Percentiles rank a stretch among this genome's conserved stretches.
Conservation (phyloP, 148 eudicot genomes). For the Dysphania ambrosioides region DNA sequence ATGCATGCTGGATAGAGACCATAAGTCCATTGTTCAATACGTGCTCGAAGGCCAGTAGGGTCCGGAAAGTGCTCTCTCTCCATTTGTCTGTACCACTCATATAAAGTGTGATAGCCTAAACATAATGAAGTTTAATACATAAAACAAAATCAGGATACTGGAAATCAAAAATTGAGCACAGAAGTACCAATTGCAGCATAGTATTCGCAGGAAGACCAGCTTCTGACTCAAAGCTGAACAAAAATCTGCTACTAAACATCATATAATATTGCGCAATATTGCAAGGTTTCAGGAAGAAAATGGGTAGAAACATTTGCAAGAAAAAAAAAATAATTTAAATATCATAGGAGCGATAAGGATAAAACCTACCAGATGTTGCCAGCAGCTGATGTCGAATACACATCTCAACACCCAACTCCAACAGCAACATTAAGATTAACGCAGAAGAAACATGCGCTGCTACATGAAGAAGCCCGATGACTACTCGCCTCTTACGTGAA, state of each 20-base stretch:
- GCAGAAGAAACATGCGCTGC: conserved; percentile 89
- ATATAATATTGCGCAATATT: neutral
- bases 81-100: conserved; percentile 89
- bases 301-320: neutral
- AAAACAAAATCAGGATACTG: neutral
- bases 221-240: neutral
- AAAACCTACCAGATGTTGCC: conserved; percentile 72
- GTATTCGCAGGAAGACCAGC: neutral
- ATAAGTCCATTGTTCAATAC: conserved; percentile 93
- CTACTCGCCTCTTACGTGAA: conserved; percentile 69
- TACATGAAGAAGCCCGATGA: conserved; percentile 81
- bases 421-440: conserved; percentile 78
- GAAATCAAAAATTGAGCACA: neutral
- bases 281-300: neutral
- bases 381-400: conserved; percentile 85
- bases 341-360: neutral
- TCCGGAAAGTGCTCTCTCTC: conserved; percentile 98
- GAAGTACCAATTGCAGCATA: neutral
- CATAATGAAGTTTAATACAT: conserved; percentile 5
- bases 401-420: conserved; percentile 92
- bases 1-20: conserved; percentile 99
- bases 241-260: neutral
- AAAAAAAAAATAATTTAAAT: neutral
- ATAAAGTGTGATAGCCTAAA: conserved; percentile 93
- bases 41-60: conserved; percentile 91